phyloP scores from a whole-genome alignment of 2,329 filamentous ascomycete species.

The Macrophomina phaseolina region DNA sequence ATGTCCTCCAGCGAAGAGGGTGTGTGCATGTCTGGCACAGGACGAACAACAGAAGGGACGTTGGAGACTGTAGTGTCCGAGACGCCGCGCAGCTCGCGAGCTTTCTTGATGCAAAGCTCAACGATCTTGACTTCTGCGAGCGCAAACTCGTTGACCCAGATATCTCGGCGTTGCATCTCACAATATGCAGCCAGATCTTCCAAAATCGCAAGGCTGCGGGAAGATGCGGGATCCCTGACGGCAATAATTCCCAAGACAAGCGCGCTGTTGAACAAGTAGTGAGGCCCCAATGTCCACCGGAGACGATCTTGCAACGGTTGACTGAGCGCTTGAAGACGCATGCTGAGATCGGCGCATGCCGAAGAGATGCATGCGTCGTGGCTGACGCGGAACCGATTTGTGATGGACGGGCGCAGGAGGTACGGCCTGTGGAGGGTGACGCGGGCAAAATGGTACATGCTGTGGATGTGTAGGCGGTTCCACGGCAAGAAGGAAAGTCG shows the following conservation, averaged over 20 bases:
- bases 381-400: conserved; percentile 47
- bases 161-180: conserved; percentile 48
- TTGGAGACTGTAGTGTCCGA: neutral
- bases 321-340: conserved; percentile 42
- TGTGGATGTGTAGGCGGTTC: conserved; percentile 49
- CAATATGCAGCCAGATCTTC: conserved; percentile 51
- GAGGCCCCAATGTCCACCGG: conserved; percentile 44
- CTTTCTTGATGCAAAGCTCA: conserved; percentile 48
- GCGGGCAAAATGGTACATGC: conserved; percentile 48
- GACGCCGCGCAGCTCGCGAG: conserved; percentile 29
- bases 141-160: conserved; percentile 50
- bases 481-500: conserved; percentile 41
- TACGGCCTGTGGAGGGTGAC: conserved; percentile 50
- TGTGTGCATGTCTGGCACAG: neutral
- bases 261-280: conserved; percentile 52
- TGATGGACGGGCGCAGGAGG: conserved; percentile 49
- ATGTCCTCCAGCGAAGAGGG: neutral
- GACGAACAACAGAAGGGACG: neutral
- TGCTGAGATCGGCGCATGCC: conserved; percentile 49
- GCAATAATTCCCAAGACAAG: conserved; percentile 47
- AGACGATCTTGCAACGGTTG: conserved; percentile 41
- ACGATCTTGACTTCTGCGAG: conserved; percentile 51
- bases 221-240: conserved; percentile 42
- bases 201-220: conserved; percentile 41
- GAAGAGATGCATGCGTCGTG: conserved; percentile 50